phyloP scores from a whole-genome alignment of 371 early-diverging fungal genomes.

The Apophysomyces elegans region DNA sequence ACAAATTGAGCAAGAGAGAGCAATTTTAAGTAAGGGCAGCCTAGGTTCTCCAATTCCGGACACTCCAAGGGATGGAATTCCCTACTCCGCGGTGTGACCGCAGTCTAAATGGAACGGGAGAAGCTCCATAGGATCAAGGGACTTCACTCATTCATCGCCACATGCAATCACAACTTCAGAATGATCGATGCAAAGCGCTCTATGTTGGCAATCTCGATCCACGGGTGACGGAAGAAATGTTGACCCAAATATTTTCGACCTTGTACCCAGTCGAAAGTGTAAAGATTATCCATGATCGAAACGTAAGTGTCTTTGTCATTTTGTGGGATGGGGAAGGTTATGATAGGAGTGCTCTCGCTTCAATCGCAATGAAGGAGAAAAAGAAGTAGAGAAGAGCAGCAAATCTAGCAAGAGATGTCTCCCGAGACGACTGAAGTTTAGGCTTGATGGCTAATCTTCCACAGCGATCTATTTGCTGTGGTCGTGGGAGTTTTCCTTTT shows the following conservation, averaged over 20 bases:
- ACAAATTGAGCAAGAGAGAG: no score
- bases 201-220: conserved; percentile 89
- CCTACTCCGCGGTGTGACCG: no score
- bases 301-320: conserved; percentile 57
- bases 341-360: conserved; percentile 7
- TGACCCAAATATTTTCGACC: conserved; percentile 71
- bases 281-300: conserved; percentile 82
- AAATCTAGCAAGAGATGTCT: neutral
- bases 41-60: no score
- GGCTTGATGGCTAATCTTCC: neutral
- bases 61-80: no score
- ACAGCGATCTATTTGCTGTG: neutral
- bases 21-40: no score
- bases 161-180: conserved; percentile 18
- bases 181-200: conserved; percentile 65
- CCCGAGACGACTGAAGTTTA: conserved; percentile 4
- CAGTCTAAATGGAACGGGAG: no score
- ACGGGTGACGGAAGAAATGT: conserved; percentile 72
- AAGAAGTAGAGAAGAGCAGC: neutral
- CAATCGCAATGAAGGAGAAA: conserved; percentile 1
- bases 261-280: conserved; percentile 68
- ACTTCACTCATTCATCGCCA: conserved; percentile 6
- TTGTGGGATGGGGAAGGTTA: conserved; percentile 16
- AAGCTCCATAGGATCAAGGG: conserved; percentile 1
- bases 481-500: neutral